Base-by-base conservation (phyloP, 768 basidiomycete genomes). In the Russula abietina region DNA sequence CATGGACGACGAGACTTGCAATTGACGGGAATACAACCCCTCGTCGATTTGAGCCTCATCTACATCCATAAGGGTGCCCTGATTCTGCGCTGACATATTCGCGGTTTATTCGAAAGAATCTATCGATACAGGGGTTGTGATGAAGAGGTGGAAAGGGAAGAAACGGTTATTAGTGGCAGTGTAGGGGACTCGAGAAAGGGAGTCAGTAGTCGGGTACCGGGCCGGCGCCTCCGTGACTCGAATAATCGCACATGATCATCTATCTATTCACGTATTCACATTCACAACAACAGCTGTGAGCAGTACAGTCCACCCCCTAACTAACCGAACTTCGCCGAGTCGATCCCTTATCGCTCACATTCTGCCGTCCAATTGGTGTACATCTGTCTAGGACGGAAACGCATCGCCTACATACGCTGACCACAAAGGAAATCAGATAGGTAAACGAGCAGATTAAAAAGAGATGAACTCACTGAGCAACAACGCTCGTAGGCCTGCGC, bases 21-120 rank as follows among this genome's bases (percentile, higher is more conserved):
- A 77, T 79, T 95, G 93, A 69, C 93, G 88, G 68, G 92, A 94
- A 76, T 96, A 95, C 53, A 96, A 79, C 55, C 92, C 91, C 77
- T 95, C 93, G 75, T 95, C 93, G 76, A 95, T 93, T 61, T 88
- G 82, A 38, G 87, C 80, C 74, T 92, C 91, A 73, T 93, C 90
- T 67, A 92, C 81, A 65, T 93, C 90, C 90, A 93, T 93, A 67
- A 82, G 82, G 36, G 75, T 69, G n/a, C 72, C 55, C 41, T 71
- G 60, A 61, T 76, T 78, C 30, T 69, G 68, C 24, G 74, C 71
- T 32, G 80, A 69, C 77, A 81, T 81, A 14, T 41, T 56, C 30
- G 36, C n/a, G 7, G 48, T 51, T 32, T 63, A 56, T 68, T 39
- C 12, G 19, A 52, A 48, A 49, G 16, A 54, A 17, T 55, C 36